Evolutionary conservation across 1,139 yeast genomes (phyloP), one percentile per base, ranked within the genome.

Genomic region (Zygosaccharomyces sapae): DNA sequence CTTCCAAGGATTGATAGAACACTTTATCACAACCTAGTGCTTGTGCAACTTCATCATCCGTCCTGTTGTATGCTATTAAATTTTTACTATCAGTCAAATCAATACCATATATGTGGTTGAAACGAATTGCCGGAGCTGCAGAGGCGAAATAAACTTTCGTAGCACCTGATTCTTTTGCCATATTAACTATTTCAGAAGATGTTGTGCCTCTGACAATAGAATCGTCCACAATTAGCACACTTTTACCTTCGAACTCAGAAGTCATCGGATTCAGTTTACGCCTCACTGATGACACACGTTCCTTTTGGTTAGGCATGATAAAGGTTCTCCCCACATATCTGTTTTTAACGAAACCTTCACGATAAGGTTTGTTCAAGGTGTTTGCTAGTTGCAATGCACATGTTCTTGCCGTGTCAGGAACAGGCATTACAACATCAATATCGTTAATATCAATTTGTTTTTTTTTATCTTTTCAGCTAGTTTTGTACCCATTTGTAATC

Each of bases 161-260:
- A 36, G 98, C 98, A 47, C 98, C 98, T 3, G 97, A 96, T 68
- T 92, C 98, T 61, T 86, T 80, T 10, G 98, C 98, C 98, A 92
- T 92, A 58, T 83, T 86, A 27, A 94, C 95, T 59, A 92, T 92
- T 70, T 92, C 98, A 67, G 81, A 86, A 5, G 97, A 89, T 1
- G 98, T 92, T 30, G 98, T 92, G 54, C 98, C 98, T 68, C 98
- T 81, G 18, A 92, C 98, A 58, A 92, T 90, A 29, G 97, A 89
- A 68, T 92, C 98, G 69, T 92, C 98, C 41, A 92, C 97, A 51
- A 92, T 77, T 55, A 92, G 73, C n/a, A 92, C 98, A 53, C 81
- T 83, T 61, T 88, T 80, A 54, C 80, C 94, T 56, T 78, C 76
- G 67, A 92, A 92, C 71, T 94, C 99, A 46, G 87, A 80, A 53